Percentiles rank a stretch among this genome's conserved stretches.
Conservation (phyloP, 2,329 filamentous ascomycete genomes). For the Alternaria rosae region DNA sequence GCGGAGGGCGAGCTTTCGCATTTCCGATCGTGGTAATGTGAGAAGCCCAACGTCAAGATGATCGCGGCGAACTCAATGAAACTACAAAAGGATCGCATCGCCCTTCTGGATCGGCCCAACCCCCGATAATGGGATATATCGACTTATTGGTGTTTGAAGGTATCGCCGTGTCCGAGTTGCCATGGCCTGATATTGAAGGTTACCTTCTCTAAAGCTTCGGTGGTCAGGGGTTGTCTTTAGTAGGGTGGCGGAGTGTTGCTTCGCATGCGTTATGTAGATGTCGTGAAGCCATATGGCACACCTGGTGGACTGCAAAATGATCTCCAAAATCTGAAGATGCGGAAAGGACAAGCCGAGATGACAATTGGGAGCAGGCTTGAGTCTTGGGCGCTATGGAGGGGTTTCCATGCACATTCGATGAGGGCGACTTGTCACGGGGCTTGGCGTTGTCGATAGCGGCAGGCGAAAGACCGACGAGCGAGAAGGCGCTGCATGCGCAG, state of each 20-base stretch:
- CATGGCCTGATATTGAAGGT: neutral
- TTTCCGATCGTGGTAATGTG: neutral
- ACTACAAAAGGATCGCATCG: neutral
- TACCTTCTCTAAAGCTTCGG: neutral
- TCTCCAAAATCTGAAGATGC: conserved; percentile 1
- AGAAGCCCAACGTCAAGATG: neutral
- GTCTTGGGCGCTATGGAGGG: conserved; percentile 1
- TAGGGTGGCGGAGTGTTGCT: conserved; percentile 14
- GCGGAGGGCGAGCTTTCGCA: neutral
- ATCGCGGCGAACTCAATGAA: neutral
- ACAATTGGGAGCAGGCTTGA: conserved; percentile 3
- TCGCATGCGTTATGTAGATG: conserved; percentile 36
- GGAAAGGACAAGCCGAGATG: conserved; percentile 4
- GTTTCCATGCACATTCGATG: neutral
- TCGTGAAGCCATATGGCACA: conserved; percentile 22
- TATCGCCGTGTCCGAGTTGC: neutral
- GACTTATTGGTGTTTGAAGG: neutral
- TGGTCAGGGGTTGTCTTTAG: neutral
- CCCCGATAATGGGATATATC: neutral
- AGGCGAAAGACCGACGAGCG: conserved; percentile 37
- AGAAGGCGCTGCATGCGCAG: conserved; percentile 25
- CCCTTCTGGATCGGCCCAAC: neutral
- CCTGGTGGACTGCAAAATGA: conserved; percentile 6
- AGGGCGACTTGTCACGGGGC: conserved; percentile 31
- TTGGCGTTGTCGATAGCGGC: conserved; percentile 36